Base-by-base conservation (phyloP, 2,329 filamentous ascomycete species). In the Colletotrichum somersetense region DNA sequence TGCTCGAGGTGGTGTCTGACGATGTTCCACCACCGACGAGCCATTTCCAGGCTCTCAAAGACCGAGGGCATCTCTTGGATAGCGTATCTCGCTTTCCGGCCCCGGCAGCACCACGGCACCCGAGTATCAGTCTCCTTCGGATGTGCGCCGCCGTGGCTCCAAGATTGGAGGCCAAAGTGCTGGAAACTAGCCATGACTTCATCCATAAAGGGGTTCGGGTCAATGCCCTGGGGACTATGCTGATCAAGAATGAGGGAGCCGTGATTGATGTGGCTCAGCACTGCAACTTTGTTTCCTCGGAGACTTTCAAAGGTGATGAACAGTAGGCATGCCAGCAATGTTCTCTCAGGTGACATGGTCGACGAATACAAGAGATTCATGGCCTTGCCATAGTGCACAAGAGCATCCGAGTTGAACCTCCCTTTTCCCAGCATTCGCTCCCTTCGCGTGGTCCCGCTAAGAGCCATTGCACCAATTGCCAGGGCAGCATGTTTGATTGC, bases 281-380 rank as follows among this genome's bases (percentile, higher is more conserved):
- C 82, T 1, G 80, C 81, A 1, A 81, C 77, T 67, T 80, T 79
- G 30, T 84, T 83, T 1, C 81, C 82, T 3, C 81, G 75, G 66
- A 82, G 81, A 1, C 80, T 75, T 55, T 84, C 82, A 55, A 84
- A 84, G 71, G 81, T 83, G 50, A 84, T 81, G 61, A 84, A 84
- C 0, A 84, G 73, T 3, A 84, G 75, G 0, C 82, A 83, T 0
- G 82, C 81, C 2, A 84, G 67, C 7, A 72, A 6, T 0, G 8
- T 81, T 81, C 23, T 80, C 76, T 26, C 83, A 42, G 1, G 79
- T 76, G 42, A 81, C 79, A 20, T 76, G 77, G 6, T 76, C 78
- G 4, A 80, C 78, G 42, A 73, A 77, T 1, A 81, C 78, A 62
- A 78, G 18, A 82, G 68, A 0, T 80, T 80, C 11, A 84, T 72